Evolutionary conservation across 306 rosid genomes (phyloP).

Genomic region (Pterocarpus santalinus): DNA sequence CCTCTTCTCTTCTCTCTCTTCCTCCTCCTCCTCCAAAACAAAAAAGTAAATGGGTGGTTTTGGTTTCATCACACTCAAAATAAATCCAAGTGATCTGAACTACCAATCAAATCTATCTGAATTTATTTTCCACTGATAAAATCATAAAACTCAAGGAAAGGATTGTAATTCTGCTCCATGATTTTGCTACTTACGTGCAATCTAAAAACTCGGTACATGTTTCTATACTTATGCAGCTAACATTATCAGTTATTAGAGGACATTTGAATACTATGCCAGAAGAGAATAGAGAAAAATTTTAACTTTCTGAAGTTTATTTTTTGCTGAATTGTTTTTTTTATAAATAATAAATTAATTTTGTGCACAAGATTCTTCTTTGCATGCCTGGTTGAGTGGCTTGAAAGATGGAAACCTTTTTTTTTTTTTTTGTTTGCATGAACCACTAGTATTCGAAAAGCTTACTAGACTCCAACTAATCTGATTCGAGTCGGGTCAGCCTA

Average conservation of each 20-base stretch:
- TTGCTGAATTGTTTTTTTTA: not conserved
- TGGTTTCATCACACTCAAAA: constrained; percentile 1
- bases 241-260: not conserved
- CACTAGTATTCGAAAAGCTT: too few species aligned
- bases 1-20: too few species aligned
- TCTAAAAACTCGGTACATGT: not conserved
- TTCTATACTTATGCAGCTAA: not conserved
- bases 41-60: constrained; percentile 29
- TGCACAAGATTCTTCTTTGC: not conserved
- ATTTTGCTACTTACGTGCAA: not conserved
- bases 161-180: not conserved
- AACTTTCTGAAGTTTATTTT: not conserved
- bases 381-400: not conserved
- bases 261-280: not conserved
- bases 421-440: too few species aligned
- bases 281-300: not conserved
- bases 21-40: too few species aligned
- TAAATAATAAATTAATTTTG: not conserved
- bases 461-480: too few species aligned
- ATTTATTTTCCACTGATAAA: not conserved
- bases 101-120: constrained; percentile 25
- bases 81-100: constrained; percentile 11
- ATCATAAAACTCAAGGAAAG: constrained; percentile 1
- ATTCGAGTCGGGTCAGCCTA: too few species aligned
- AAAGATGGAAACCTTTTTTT: not conserved